A percentile compares a stretch with the other conserved stretches of the same genome.
Conservation (phyloP, 2,329 filamentous ascomycete species). For the Fusarium ramigenum region DNA sequence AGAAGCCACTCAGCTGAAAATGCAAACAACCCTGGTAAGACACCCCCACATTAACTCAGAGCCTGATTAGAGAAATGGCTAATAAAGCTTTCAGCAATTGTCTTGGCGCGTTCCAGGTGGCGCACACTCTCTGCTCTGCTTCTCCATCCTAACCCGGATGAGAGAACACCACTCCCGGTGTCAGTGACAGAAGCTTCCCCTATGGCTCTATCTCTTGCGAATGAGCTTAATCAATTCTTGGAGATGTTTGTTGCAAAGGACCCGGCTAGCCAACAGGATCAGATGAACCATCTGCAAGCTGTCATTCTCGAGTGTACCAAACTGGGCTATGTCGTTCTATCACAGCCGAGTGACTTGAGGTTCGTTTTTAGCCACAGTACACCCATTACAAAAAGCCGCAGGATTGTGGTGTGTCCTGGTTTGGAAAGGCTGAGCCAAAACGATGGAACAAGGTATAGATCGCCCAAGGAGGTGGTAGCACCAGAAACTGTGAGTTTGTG, state of each 20-base stretch:
- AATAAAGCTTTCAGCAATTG: slow-evolving; percentile 13
- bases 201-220: slow-evolving; percentile 47
- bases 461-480: slow-evolving; percentile 37
- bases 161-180: slow-evolving; percentile 48
- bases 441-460: slow-evolving; percentile 38
- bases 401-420: slow-evolving; percentile 44
- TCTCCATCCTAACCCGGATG: slow-evolving; percentile 50
- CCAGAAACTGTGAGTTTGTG: slow-evolving; percentile 20
- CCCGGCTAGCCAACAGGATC: slow-evolving; percentile 42
- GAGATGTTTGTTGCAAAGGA: slow-evolving; percentile 45
- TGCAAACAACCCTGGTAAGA: slow-evolving; percentile 45
- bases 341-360: slow-evolving; percentile 53
- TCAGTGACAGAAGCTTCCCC: slow-evolving; percentile 43
- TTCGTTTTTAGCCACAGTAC: slow-evolving; percentile 40
- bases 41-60: background rate
- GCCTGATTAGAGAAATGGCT: background rate
- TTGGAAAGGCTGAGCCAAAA: slow-evolving; percentile 42
- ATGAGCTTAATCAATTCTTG: slow-evolving; percentile 48
- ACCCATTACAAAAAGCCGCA: background rate
- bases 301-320: slow-evolving; percentile 53
- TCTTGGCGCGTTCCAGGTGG: slow-evolving; percentile 53
- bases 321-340: slow-evolving; percentile 54
- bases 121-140: slow-evolving; percentile 55
- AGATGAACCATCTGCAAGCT: slow-evolving; percentile 51
- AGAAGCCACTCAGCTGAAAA: slow-evolving; percentile 43